Conservation (phyloP, 352 stramenopile species). For the Globisporangium heterothallicum region DNA sequence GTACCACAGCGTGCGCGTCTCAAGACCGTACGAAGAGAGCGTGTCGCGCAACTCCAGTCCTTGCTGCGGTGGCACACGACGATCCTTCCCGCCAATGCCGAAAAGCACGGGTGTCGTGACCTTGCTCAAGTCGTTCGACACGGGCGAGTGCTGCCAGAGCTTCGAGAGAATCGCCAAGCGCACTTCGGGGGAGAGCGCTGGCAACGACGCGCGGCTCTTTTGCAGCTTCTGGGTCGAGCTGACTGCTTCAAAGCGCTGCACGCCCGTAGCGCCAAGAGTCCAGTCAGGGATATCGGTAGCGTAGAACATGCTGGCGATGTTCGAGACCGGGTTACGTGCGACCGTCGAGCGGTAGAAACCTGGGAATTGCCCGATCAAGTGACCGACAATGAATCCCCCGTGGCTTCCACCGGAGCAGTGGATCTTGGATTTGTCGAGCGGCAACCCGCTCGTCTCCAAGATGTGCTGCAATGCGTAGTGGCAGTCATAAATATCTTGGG, state of each 20-base stretch:
- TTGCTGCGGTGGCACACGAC: constrained; percentile 87
- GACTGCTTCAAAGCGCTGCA: constrained; percentile 85
- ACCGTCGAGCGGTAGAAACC: constrained; percentile 90
- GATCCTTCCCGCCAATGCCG: constrained; percentile 89
- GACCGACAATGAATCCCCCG: constrained; percentile 91
- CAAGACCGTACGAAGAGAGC: constrained; percentile 49
- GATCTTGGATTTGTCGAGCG: constrained; percentile 73
- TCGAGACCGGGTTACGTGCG: constrained; percentile 90
- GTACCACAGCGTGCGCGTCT: constrained; percentile 64
- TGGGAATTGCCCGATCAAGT: constrained; percentile 93
- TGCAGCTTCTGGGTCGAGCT: constrained; percentile 55
- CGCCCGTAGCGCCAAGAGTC: constrained; percentile 85
- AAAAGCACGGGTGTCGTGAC: constrained; percentile 90
- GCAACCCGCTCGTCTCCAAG: constrained; percentile 50
- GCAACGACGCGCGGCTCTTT: constrained; percentile 19
- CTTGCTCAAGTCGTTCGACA: constrained; percentile 78
- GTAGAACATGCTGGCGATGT: constrained; percentile 92
- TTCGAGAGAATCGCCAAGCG: constrained; percentile 57
- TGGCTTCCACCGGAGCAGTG: constrained; percentile 94
- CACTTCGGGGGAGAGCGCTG: constrained; percentile 32
- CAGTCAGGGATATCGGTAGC: constrained; percentile 97
- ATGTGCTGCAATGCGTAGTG: constrained; percentile 75
- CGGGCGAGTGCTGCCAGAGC: constrained; percentile 88
- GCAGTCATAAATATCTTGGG: constrained; percentile 92
- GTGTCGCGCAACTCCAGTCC: constrained; percentile 92